Base-by-base conservation (phyloP, 2,329 filamentous ascomycete species). In the Fusarium denticulatum region DNA sequence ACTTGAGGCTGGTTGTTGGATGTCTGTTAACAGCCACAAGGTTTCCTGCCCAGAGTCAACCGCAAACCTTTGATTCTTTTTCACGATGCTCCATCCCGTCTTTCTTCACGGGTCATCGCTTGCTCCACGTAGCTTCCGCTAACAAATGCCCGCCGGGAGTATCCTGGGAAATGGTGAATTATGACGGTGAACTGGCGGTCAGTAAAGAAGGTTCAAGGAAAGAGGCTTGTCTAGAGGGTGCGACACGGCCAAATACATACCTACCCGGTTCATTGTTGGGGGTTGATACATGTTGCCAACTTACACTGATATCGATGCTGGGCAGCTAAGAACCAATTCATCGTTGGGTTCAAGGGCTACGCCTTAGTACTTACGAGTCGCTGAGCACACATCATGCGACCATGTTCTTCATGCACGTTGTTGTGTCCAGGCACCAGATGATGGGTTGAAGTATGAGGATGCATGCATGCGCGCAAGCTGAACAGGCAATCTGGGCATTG, bases 131-230 rank as follows among this genome's bases (percentile, higher is more conserved):
- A 67, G 60, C 62, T 68, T 61, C 72, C 61, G 56, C 71, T 74
- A 72, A 68, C 62, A 53, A 60, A 60, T 39, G 55, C 58, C 49
- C 69, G 67, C 73, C 59, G 53, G 76, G 76, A 68, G 77, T 63
- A 77, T 67, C 76, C 72, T 77, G 72, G 62, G 67, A 60, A 60
- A 55, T 46, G 30, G 45, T 65, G 42, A 47, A 58, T 63, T 60
- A 56, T 47, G 57, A 49, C 79, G 80, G 82, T 82, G 83, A 86
- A 86, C 83, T 86, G 84, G 85, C 85, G 85, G 85, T 86, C 85
- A 86, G 77, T 65, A 67, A 68, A 69, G 28, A 56, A 49, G 57
- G 55, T 68, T 59, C 58, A 52, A 59, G 37, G 46, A 56, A 63
- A 68, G 60, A 75, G 60, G 55, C 58, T 66, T 73, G 59, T 60